Percentiles rank a stretch among this genome's conserved stretches.
Evolutionary conservation across 2,329 filamentous ascomycete genomes (phyloP).

Genomic region (Akanthomyces uredinophilus): DNA sequence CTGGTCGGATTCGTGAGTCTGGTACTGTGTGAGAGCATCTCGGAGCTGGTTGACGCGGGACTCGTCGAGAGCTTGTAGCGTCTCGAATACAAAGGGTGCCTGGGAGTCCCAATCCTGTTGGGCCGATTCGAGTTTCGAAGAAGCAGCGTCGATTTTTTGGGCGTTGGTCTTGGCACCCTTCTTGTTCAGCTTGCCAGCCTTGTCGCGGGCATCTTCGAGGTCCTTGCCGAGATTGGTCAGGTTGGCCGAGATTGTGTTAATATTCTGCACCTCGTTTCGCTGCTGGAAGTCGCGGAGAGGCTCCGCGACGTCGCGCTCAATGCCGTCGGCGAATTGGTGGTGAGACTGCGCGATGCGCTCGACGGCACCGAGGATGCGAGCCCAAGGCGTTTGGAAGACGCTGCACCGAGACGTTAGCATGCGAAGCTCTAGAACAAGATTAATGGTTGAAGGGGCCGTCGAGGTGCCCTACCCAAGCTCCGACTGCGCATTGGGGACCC

Average conservation of each 20-base stretch:
- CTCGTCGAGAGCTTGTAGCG: constrained; percentile 86
- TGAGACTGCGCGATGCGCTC: constrained; percentile 81
- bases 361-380: constrained; percentile 74
- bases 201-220: constrained; percentile 77
- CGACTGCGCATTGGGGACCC: constrained; percentile 66
- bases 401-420: constrained; percentile 40
- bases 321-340: constrained; percentile 69
- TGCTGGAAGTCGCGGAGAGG: constrained; percentile 72
- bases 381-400: constrained; percentile 87
- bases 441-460: neutral
- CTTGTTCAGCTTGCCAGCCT: constrained; percentile 74
- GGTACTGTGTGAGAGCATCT: constrained; percentile 84
- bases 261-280: constrained; percentile 72
- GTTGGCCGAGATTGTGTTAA: constrained; percentile 77
- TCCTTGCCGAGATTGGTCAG: constrained; percentile 76
- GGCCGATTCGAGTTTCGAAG: constrained; percentile 69
- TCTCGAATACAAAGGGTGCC: constrained; percentile 91
- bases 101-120: constrained; percentile 87
- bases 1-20: constrained; percentile 87
- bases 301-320: constrained; percentile 83
- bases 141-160: constrained; percentile 71
- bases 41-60: constrained; percentile 82
- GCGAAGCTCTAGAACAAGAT: no score
- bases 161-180: constrained; percentile 74
- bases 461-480: constrained; percentile 72